A percentile compares a stretch with the other conserved stretches of the same genome.
These are phyloP conservation scores for Rosa lucieae DNA, from an alignment of 306 rosid species.

Conservation along the genomic window DNA sequence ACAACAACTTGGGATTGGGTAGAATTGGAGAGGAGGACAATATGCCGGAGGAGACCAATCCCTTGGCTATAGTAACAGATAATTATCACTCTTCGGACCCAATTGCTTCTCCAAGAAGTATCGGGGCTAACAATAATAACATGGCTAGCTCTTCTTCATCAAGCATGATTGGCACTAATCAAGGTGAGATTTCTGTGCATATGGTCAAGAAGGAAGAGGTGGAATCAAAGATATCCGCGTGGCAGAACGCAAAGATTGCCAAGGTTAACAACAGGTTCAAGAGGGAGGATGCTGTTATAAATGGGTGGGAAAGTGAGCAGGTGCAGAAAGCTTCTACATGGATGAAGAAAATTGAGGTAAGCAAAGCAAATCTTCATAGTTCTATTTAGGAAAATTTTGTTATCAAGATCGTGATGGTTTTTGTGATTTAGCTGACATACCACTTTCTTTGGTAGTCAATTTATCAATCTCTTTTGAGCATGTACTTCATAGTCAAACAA, in stretches of 20 bases:
- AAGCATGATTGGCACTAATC: not conserved
- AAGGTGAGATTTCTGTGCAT: slow-evolving; percentile 51
- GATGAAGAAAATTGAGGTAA: slow-evolving; percentile 95
- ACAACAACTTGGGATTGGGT: slow-evolving; percentile 44
- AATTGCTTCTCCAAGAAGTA: slow-evolving; percentile 33
- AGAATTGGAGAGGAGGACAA: slow-evolving; percentile 81
- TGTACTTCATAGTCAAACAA: not conserved
- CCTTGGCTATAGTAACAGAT: slow-evolving; percentile 83
- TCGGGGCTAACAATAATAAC: not conserved
- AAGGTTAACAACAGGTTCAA: slow-evolving; percentile 87
- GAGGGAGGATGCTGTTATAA: slow-evolving; percentile 85
- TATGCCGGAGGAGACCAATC: slow-evolving; percentile 57
- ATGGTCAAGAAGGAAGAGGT: slow-evolving; percentile 95
- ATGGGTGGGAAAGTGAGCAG: slow-evolving; percentile 81
- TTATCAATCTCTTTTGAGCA: not conserved
- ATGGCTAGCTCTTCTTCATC: slow-evolving; percentile 14
- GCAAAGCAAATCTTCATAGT: not conserved
- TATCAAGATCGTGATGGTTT: not conserved
- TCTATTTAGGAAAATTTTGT: too few relatives aligned
- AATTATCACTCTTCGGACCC: slow-evolving; percentile 42
- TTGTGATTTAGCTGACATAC: slow-evolving; percentile 1
- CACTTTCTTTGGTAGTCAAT: slow-evolving; percentile 2
- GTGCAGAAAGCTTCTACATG: slow-evolving; percentile 77
- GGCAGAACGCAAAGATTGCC: slow-evolving; percentile 91
- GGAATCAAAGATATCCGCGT: slow-evolving; percentile 86